These are phyloP conservation scores for Pyrenophora tritici-repentis DNA, from an alignment of 2,329 filamentous ascomycete species.

Conservation along the genomic window DNA sequence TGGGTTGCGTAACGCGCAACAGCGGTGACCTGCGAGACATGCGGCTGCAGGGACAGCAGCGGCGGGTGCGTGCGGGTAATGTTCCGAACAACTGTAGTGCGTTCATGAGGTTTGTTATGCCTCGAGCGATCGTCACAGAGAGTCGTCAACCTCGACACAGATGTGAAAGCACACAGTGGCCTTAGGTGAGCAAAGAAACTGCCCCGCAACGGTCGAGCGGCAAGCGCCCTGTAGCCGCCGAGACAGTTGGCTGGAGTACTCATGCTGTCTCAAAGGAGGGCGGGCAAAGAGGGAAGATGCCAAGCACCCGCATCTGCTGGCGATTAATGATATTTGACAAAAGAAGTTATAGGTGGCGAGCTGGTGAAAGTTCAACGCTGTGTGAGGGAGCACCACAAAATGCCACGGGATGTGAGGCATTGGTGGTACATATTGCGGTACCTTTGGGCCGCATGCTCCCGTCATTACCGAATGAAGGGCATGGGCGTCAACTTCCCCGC, in stretches of 20 bases:
- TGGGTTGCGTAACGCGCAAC: constrained; percentile 41
- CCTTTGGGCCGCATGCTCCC: constrained; percentile 27
- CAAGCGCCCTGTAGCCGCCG: constrained; percentile 32
- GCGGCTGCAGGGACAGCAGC: constrained; percentile 35
- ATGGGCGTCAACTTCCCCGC: constrained; percentile 26
- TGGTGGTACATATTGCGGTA: constrained; percentile 33
- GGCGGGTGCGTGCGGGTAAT: constrained; percentile 32
- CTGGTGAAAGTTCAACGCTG: constrained; percentile 10
- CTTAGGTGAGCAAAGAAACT: constrained; percentile 25
- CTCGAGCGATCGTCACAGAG: constrained; percentile 24
- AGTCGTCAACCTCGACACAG: constrained; percentile 25
- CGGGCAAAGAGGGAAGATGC: constrained; percentile 27
- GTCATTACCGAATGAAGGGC: constrained; percentile 26
- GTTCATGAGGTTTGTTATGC: constrained; percentile 17
- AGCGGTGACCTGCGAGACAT: constrained; percentile 31
- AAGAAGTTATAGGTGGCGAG: constrained; percentile 12
- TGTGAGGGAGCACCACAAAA: constrained; percentile 16
- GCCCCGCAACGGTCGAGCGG: constrained; percentile 30
- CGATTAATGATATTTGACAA: constrained; percentile 3
- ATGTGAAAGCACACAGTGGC: constrained; percentile 20
- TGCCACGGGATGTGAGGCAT: constrained; percentile 23
- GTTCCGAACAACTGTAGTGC: constrained; percentile 27
- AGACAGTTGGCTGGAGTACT: constrained; percentile 33
- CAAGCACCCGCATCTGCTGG: constrained; percentile 43
- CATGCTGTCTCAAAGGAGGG: constrained; percentile 37